Base-by-base conservation (phyloP, 441 rosid genomes). In the Erysimum cheiri region DNA sequence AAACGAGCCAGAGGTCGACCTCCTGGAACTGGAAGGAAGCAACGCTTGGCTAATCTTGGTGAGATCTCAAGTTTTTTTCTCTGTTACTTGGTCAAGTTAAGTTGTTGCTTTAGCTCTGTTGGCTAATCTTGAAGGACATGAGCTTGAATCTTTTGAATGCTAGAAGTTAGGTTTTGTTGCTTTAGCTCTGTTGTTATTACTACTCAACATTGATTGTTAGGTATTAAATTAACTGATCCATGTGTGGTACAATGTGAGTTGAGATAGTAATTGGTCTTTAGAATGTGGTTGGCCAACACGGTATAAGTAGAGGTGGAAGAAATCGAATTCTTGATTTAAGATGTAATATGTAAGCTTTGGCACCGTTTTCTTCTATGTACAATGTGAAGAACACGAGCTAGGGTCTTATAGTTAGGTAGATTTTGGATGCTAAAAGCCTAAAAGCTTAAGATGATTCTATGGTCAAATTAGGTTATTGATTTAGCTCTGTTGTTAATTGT, bases 21-120 rank as follows among this genome's bases (percentile, higher is more conserved):
- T 22, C 99, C 93, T 72, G 99, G 99, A 8, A 83, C 81, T 64
- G 98, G 99, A 72, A 86, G 99, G 85, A 96, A 96, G 85, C 99
- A 96, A 70, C 92, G 89, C 9, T 65, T 96, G 69, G 96, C 99
- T 50, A 73, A 81, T 76, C 85, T 91, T 58, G 99, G 99, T 91
- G 69, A 82, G 91, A 66, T 41, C 66, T 80, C 41, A 36, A 17
- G 35, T 77, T 68, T 55, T 64, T 64, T 47, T n/a, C n/a, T 43
- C 17, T 69, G 14, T 32, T 32, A 40, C 19, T 26, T 14, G 37
- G 14, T 40, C 0, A 4, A 41, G 7, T 41, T 60, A 19, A 58
- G 65, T 41, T 60, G 8, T 28, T 41, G 13, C 14, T 58, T 36
- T 24, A 13, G 33, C 64, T 39, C 64, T 59, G 46, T 39, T 59